Evolutionary conservation across 73 alveolate species (phyloP).

Genomic region (Paramecium bursaria): DNA sequence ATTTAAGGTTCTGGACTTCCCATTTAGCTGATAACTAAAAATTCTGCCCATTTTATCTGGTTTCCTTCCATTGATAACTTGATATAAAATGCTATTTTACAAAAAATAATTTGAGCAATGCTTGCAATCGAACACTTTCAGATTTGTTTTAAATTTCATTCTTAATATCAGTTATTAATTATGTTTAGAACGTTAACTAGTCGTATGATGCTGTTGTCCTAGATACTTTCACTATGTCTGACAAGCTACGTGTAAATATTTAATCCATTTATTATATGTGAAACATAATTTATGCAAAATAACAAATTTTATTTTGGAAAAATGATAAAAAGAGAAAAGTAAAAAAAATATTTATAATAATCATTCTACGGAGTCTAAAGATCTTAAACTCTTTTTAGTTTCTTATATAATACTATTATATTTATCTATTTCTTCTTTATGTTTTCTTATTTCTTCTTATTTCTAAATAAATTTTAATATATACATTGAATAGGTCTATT

Average conservation of each 20-base stretch:
- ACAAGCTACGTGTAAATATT: not conserved
- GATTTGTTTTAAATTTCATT: slow-evolving; percentile 17
- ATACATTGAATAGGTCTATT: too few relatives aligned
- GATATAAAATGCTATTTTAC: slow-evolving; percentile 11
- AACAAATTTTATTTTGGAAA: too few relatives aligned
- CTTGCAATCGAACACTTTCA: slow-evolving; percentile 29
- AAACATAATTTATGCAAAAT: not conserved
- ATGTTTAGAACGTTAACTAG: not conserved
- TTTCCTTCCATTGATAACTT: slow-evolving; percentile 56
- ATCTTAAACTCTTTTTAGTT: too few relatives aligned
- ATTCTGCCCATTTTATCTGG: slow-evolving; percentile 39
- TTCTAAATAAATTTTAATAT: too few relatives aligned
- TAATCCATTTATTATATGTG: slow-evolving; percentile 55
- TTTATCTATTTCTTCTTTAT: too few relatives aligned
- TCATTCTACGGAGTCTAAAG: too few relatives aligned
- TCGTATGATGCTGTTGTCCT: slow-evolving; percentile 17
- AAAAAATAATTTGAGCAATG: slow-evolving; percentile 38
- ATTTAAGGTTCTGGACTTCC: slow-evolving; percentile 18
- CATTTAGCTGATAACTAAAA: slow-evolving; percentile 14
- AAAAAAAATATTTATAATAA: too few relatives aligned
- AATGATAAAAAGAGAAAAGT: too few relatives aligned
- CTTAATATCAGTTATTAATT: slow-evolving; percentile 4
- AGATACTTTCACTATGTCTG: slow-evolving; percentile 8
- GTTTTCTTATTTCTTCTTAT: too few relatives aligned
- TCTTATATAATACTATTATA: too few relatives aligned